Evolutionary conservation across 2,329 filamentous ascomycete genomes (phyloP).

Genomic region (Emmonsiellopsis sp.): DNA sequence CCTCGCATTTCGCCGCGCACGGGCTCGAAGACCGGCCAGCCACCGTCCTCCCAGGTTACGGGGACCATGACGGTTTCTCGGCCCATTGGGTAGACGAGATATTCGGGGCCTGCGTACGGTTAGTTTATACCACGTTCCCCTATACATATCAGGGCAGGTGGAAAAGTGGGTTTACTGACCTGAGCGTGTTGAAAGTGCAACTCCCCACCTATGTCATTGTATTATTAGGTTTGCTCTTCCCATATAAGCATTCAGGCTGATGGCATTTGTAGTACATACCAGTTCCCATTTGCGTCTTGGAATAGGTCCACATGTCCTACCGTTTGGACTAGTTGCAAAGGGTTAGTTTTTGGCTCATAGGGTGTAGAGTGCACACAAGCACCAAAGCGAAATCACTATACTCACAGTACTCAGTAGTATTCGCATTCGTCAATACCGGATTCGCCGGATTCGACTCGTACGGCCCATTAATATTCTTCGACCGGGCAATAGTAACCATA

Average conservation of each 20-base stretch:
- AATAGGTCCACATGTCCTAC: constrained; percentile 51
- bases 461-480: constrained; percentile 24
- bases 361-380: background rate
- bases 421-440: constrained; percentile 31
- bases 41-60: constrained; percentile 39
- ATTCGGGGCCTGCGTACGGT: constrained; percentile 16
- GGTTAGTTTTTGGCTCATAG: background rate
- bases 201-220: constrained; percentile 34
- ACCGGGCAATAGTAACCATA: constrained; percentile 21
- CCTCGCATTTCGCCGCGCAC: constrained; percentile 39
- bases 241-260: background rate
- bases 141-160: background rate
- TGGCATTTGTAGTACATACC: constrained; percentile 13
- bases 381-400: background rate
- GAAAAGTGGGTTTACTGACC: constrained; percentile 19
- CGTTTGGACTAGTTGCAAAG: constrained; percentile 30
- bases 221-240: background rate
- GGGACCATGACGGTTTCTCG: constrained; percentile 43
- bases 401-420: constrained; percentile 26
- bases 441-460: constrained; percentile 33
- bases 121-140: background rate
- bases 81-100: constrained; percentile 42
- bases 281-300: constrained; percentile 40
- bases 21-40: constrained; percentile 39
- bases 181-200: constrained; percentile 38